phyloP scores from a whole-genome alignment of 139 green algal genomes.

The Volvox africanus region DNA sequence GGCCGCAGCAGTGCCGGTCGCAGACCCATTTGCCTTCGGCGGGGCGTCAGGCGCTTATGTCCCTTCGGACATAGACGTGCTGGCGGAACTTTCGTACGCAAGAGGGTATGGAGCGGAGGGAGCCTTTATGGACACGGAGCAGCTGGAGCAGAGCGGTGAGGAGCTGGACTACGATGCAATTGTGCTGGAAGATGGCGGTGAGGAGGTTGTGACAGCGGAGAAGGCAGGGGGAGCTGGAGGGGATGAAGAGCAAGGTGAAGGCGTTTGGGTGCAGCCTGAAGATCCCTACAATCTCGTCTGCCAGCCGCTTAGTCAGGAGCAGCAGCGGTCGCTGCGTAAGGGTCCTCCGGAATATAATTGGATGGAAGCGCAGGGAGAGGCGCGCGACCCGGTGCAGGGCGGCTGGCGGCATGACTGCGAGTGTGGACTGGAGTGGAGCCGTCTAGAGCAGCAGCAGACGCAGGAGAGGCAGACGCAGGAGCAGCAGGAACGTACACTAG shows the following conservation, averaged over 20 bases:
- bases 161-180: neutral
- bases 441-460: constrained; percentile 1
- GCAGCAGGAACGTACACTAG: neutral
- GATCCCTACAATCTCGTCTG: too few relatives aligned
- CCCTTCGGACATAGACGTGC: neutral
- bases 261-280: neutral
- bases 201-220: neutral
- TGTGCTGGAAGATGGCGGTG: neutral
- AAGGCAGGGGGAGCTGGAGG: neutral
- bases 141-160: neutral
- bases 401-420: neutral
- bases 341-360: neutral
- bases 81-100: neutral
- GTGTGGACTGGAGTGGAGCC: neutral
- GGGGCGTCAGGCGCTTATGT: neutral
- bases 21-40: neutral
- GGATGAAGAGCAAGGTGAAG: neutral
- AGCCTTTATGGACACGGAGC: neutral
- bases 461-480: constrained; percentile 19
- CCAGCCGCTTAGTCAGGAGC: neutral
- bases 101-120: neutral
- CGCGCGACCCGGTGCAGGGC: neutral
- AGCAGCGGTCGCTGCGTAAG: constrained; percentile 1
- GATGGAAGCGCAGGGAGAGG: neutral
- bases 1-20: neutral